Evolutionary conservation across 148 eudicot genomes (phyloP), one percentile per base, ranked within the genome.

Genomic region (Vaccinium darrowii): DNA sequence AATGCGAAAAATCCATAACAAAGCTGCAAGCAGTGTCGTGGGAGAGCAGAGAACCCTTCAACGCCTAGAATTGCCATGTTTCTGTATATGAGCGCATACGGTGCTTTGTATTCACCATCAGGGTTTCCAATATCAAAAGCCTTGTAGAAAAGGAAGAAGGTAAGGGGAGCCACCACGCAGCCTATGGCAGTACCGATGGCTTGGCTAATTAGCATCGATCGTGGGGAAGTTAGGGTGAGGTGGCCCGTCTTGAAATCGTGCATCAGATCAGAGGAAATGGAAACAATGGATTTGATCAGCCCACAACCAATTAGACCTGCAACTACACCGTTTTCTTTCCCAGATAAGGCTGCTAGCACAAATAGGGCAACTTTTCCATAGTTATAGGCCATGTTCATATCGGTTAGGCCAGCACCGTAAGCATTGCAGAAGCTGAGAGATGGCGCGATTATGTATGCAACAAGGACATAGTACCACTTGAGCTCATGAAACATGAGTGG

Each of bases 361-460:
- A 96, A 94, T 56, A 96, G 98, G 4, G 99, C 95, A 18, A 96
- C 99, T 86, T 96, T 96, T 30, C 98, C 98, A 15, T 96, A 96
- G 72, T 94, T 96, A 84, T 92, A 94, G 58, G 96, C 96, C 98
- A 95, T 94, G 89, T 93, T 94, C 95, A 91, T 91, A 89, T 96
- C 98, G 0, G 98, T 96, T 81, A 96, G 87, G 77, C 99, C 99
- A 80, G 98, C 92, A 1, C 99, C 98, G 33, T 96, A 96, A 1
- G 99, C 99, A 52, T 96, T 96, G 90, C 98, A 96, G 84, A 96
- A 96, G 90, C 97, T 91, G 39, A 96, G 89, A 14, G 94, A 86
- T 9, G 99, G 99, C 0, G 99, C 99, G 30, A 94, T 73, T 54
- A 92, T 63, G 85, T 96, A 96, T 49, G 96, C 95, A 4, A 89